phyloP scores from a whole-genome alignment of 116 monocot species.

The Papilionanthe hybrid region DNA sequence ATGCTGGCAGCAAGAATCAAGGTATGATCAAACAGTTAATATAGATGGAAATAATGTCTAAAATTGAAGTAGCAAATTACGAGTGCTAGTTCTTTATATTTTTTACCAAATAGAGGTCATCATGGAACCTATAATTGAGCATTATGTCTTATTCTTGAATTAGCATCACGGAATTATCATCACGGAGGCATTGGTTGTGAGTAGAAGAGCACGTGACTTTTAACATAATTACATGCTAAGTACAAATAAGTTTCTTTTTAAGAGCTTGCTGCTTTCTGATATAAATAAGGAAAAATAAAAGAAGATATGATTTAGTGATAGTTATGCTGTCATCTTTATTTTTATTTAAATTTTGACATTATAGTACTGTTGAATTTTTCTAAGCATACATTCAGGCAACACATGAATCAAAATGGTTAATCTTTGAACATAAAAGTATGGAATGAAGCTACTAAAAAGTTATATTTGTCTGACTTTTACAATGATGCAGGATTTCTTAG shows the following conservation, averaged over 20 bases:
- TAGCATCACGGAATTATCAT: not conserved
- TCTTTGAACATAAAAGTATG: conserved; percentile 1
- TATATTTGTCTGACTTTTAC: not conserved
- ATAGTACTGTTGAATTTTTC: not conserved
- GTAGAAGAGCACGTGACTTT: not conserved
- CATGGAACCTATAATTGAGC: not conserved
- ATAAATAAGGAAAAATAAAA: not conserved
- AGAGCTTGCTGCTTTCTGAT: not conserved
- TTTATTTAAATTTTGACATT: not conserved
- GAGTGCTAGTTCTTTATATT: not conserved
- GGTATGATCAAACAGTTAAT: conserved; percentile 25
- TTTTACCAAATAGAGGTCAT: not conserved
- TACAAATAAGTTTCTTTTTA: not conserved
- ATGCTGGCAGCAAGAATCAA: conserved; percentile 69
- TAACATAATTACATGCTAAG: not conserved
- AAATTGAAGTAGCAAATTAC: not conserved
- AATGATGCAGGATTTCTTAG: conserved; percentile 16
- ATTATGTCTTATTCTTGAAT: not conserved
- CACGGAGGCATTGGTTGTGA: not conserved
- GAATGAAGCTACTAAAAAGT: conserved; percentile 1
- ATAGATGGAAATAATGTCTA: not conserved
- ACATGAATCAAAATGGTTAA: not conserved
- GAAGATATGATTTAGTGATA: conserved; percentile 1
- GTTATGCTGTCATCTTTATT: not conserved
- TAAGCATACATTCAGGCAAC: not conserved